Conservation (phyloP, 805 yeast genomes). For the Wickerhamia fluorescens region DNA sequence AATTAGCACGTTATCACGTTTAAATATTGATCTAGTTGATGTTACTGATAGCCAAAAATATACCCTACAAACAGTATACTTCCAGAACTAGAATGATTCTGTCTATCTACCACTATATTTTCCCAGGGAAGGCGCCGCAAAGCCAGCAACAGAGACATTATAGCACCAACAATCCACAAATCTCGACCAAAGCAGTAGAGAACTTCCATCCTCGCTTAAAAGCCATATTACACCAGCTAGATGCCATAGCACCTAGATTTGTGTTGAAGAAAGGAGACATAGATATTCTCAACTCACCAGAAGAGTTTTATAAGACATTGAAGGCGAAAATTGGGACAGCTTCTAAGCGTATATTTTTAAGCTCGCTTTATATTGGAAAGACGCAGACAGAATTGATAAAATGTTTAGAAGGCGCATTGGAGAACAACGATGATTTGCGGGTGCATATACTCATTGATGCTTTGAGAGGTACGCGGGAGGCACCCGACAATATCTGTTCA, state of each 20-base stretch:
- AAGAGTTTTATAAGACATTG: constrained; percentile 60
- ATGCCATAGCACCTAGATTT: constrained; percentile 63
- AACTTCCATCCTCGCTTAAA: constrained; percentile 39
- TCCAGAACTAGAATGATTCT: too few species aligned
- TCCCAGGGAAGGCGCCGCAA: constrained; percentile 6
- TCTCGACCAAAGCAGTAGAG: constrained; percentile 12
- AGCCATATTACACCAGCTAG: constrained; percentile 45
- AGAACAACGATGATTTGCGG: constrained; percentile 49
- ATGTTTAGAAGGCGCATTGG: constrained; percentile 54
- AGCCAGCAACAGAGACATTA: constrained; percentile 5
- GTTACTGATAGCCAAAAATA: too few species aligned
- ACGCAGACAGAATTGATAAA: constrained; percentile 68
- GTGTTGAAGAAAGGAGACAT: constrained; percentile 49
- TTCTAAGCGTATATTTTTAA: constrained; percentile 61
- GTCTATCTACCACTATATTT: constrained; percentile 20
- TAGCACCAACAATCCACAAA: constrained; percentile 22
- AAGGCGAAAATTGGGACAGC: constrained; percentile 59
- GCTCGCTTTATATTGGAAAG: constrained; percentile 83
- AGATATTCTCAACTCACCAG: constrained; percentile 58
- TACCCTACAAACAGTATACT: too few species aligned
- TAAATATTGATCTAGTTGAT: too few species aligned
- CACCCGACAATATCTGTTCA: constrained; percentile 62
- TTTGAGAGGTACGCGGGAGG: constrained; percentile 87
- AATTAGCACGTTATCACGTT: too few species aligned
- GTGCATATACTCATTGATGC: constrained; percentile 80